phyloP scores from a whole-genome alignment of 2,329 filamentous ascomycete species.

The Aspergillus fructus region DNA sequence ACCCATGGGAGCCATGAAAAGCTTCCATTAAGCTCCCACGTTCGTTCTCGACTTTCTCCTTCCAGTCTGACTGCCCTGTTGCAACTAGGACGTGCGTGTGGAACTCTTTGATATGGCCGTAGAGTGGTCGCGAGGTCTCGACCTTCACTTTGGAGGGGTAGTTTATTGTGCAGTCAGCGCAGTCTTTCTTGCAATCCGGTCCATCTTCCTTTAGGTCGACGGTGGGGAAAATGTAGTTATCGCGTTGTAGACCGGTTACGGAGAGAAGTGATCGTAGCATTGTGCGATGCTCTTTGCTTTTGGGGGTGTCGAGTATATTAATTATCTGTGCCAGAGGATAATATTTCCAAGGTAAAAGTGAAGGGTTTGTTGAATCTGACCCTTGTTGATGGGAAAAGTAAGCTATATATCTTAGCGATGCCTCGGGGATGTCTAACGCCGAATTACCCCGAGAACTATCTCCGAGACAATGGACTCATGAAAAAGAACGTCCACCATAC shows the following conservation, averaged over 20 bases:
- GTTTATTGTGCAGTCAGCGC: conserved; percentile 37
- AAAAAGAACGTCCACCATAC: too few relatives aligned
- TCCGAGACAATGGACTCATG: background rate
- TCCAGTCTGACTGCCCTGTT: conserved; percentile 40
- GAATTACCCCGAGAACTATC: background rate
- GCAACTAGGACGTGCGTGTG: conserved; percentile 38
- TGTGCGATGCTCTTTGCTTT: background rate
- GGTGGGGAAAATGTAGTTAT: conserved; percentile 37
- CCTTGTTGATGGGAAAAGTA: background rate
- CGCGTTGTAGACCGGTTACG: conserved; percentile 21
- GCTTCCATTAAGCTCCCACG: conserved; percentile 54
- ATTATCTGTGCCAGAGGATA: background rate
- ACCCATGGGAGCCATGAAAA: conserved; percentile 47
- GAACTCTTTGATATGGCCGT: conserved; percentile 38
- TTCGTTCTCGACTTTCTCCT: conserved; percentile 33
- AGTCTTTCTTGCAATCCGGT: conserved; percentile 35
- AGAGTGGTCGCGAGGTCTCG: conserved; percentile 30
- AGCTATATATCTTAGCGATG: background rate
- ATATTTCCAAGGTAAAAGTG: background rate
- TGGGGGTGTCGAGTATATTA: too few relatives aligned
- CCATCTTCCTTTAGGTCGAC: conserved; percentile 35
- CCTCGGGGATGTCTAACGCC: background rate
- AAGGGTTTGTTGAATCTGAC: background rate
- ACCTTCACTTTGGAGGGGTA: conserved; percentile 38
- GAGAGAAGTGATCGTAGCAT: conserved; percentile 36